phyloP scores from a whole-genome alignment of 2,329 filamentous ascomycete genomes.

The Alternaria longipes region DNA sequence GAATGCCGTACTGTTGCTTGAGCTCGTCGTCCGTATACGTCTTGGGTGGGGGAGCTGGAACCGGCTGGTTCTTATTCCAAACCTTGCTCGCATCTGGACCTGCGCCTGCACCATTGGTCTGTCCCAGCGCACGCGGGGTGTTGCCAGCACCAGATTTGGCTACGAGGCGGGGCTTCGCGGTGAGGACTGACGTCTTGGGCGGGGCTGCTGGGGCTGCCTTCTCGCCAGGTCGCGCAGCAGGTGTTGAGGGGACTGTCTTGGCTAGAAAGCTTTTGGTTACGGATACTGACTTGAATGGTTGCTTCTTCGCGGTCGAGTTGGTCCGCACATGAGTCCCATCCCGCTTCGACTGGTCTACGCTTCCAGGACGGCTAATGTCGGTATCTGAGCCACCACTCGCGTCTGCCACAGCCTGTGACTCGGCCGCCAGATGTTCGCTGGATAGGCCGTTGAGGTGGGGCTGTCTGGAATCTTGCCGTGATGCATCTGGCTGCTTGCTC shows the following conservation, averaged over 20 bases:
- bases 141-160: conserved; percentile 75
- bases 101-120: conserved; percentile 66
- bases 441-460: conserved; percentile 49
- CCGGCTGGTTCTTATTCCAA: conserved; percentile 90
- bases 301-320: conserved; percentile 71
- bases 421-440: conserved; percentile 44
- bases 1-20: conserved; percentile 83
- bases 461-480: conserved; percentile 32
- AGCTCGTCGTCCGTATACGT: conserved; percentile 88
- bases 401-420: conserved; percentile 65
- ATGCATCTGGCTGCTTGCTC: conserved; percentile 22
- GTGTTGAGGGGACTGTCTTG: conserved; percentile 68
- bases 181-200: conserved; percentile 60
- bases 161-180: conserved; percentile 75
- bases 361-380: conserved; percentile 71
- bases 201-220: conserved; percentile 58
- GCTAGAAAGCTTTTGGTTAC: conserved; percentile 87
- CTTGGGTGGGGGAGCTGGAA: conserved; percentile 74
- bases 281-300: conserved; percentile 83
- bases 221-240: conserved; percentile 62
- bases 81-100: conserved; percentile 78
- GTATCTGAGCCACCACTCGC: conserved; percentile 80
- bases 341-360: conserved; percentile 61
- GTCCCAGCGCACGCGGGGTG: conserved; percentile 60
- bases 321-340: conserved; percentile 68